Base-by-base conservation (phyloP, 306 rosid species). In the Lablab purpureus region DNA sequence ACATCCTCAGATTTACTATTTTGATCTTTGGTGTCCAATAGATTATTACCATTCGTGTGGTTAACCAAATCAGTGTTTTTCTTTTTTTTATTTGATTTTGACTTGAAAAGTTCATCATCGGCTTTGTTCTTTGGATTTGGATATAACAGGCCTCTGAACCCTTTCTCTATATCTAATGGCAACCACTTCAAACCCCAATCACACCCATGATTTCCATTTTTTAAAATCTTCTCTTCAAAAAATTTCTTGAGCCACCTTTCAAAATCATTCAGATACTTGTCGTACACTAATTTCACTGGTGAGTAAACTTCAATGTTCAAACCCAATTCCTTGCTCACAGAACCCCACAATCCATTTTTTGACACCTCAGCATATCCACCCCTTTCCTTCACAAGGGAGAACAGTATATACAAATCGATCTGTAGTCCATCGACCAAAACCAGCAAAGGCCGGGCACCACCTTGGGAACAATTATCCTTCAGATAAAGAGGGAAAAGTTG, bases 301-400 rank as follows among this genome's bases (percentile, higher is more conserved):
- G 90, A 83, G 32, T 74, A 83, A 69, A 82, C 49, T 56, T 55
- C 78, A 75, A 59, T 43, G 46, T 87, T 77, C 83, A 86, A 86
- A 74, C 91, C 90, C 67, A 87, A 67, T 49, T 84, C 89, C 75
- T 75, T 65, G 43, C 83, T 78, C 82, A 91, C 99, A 46, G 34
- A 69, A 70, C 89, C 85, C 97, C 98, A 95, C 80, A 86, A 79
- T 28, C 87, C 67, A 43, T 84, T 87, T 68, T 67, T 73, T 0
- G 97, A 88, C 72, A 92, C 96, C 73, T 17, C 65, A 27, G 79
- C 85, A 76, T 54, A 88, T 34, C 99, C 99, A 41, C 97, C 97
- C 78, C 66, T 88, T 47, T 85, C 86, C 87, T 87, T 91, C 74
- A 95, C 97, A 58, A 63, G 43, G 67, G 72, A 66, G 51, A 87